phyloP scores from a whole-genome alignment of 345 rosid species.

The Aquilaria malaccensis region DNA sequence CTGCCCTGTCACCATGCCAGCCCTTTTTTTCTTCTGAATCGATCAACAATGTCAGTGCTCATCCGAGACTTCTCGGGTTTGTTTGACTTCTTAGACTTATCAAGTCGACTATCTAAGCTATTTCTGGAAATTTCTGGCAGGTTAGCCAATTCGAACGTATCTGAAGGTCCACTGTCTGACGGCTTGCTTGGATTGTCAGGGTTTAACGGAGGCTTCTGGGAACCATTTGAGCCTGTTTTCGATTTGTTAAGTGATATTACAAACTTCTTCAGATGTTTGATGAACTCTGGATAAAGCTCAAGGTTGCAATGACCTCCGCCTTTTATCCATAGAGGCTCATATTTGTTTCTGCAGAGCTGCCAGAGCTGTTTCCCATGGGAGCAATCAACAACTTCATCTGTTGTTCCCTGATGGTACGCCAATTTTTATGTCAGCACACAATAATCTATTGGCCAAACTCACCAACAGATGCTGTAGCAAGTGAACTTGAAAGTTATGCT shows the following conservation, averaged over 20 bases:
- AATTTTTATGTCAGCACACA: background rate
- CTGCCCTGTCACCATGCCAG: constrained; percentile 54
- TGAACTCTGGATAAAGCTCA: constrained; percentile 85
- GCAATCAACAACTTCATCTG: constrained; percentile 86
- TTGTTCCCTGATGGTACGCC: constrained; percentile 51
- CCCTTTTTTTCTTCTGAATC: constrained; percentile 64
- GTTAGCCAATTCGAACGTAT: constrained; percentile 62
- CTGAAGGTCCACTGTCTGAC: constrained; percentile 48
- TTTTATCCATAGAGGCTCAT: constrained; percentile 79
- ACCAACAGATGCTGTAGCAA: too few relatives aligned
- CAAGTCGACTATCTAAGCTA: constrained; percentile 93
- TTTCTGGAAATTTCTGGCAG: constrained; percentile 87
- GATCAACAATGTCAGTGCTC: constrained; percentile 85
- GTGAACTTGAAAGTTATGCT: too few relatives aligned
- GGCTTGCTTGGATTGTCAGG: constrained; percentile 42
- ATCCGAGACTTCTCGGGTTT: constrained; percentile 92
- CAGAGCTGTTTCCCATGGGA: constrained; percentile 81
- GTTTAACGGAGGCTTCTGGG: constrained; percentile 28
- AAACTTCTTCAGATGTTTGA: constrained; percentile 69
- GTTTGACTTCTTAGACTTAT: constrained; percentile 74
- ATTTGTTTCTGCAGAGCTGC: constrained; percentile 77
- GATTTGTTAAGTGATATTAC: constrained; percentile 49
- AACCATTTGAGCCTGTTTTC: constrained; percentile 33
- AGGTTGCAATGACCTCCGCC: constrained; percentile 94
- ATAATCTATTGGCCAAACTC: too few relatives aligned